These are phyloP conservation scores for Leonotis leonurus DNA, from an alignment of 257 asterid genomes.

Conservation along the genomic window DNA sequence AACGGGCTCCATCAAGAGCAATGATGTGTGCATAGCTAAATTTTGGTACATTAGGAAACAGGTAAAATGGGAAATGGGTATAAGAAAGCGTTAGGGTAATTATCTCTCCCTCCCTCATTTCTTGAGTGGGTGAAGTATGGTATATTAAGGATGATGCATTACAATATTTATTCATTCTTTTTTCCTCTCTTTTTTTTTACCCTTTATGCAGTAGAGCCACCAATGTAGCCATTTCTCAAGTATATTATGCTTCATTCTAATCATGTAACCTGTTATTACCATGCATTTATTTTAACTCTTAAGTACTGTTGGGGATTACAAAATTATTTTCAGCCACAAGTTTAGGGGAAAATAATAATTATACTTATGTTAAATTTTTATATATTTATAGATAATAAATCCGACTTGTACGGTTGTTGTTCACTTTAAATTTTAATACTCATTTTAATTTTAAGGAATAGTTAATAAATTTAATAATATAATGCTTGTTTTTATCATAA, in stretches of 20 bases:
- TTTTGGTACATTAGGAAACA: slow-evolving; percentile 13
- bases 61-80: slow-evolving; percentile 8
- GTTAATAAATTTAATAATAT: too few relatives aligned
- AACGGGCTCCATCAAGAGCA: slow-evolving; percentile 4
- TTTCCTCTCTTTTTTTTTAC: slow-evolving; percentile 6
- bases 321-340: not conserved
- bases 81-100: not conserved
- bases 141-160: not conserved
- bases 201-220: slow-evolving; percentile 6
- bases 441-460: too few relatives aligned
- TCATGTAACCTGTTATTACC: not conserved
- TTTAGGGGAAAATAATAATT: too few relatives aligned
- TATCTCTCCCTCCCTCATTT: not conserved
- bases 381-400: too few relatives aligned
- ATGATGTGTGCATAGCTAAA: slow-evolving; percentile 6
- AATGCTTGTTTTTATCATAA: too few relatives aligned
- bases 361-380: too few relatives aligned
- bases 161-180: slow-evolving; percentile 27
- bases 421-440: too few relatives aligned
- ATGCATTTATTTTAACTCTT: not conserved
- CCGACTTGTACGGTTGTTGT: too few relatives aligned
- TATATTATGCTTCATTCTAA: not conserved
- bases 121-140: not conserved
- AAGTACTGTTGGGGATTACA: not conserved
- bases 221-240: not conserved